A percentile compares a stretch with the other conserved stretches of the same genome.
Conservation (phyloP, 2,329 filamentous ascomycete genomes). For the Aurifilum marmelostoma region DNA sequence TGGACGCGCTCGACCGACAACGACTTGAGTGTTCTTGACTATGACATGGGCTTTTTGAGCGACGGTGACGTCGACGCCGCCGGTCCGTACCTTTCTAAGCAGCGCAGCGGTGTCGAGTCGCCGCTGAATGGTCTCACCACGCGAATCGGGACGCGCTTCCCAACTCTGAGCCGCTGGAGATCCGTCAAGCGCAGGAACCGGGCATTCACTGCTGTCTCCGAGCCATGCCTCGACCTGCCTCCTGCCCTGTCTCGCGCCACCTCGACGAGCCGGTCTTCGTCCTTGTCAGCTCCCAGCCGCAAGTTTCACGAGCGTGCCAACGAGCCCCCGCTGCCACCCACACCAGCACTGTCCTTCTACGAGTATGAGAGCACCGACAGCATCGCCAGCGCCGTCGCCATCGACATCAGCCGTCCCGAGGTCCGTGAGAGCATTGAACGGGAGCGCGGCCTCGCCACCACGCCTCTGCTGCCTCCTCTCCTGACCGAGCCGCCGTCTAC, state of each 20-base stretch:
- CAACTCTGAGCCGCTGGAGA: slow-evolving; percentile 56
- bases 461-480: slow-evolving; percentile 82
- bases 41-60: slow-evolving; percentile 69
- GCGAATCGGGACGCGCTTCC: slow-evolving; percentile 66
- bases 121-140: slow-evolving; percentile 65
- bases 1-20: slow-evolving; percentile 44
- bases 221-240: slow-evolving; percentile 79
- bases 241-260: slow-evolving; percentile 65
- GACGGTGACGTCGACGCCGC: slow-evolving; percentile 60
- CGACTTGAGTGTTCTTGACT: slow-evolving; percentile 52
- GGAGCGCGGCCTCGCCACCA: slow-evolving; percentile 68
- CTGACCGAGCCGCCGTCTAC: slow-evolving; percentile 62
- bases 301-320: slow-evolving; percentile 47
- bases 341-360: slow-evolving; percentile 66
- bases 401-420: slow-evolving; percentile 58
- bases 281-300: slow-evolving; percentile 66
- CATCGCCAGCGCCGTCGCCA: slow-evolving; percentile 55
- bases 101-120: slow-evolving; percentile 58
- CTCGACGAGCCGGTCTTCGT: slow-evolving; percentile 74
- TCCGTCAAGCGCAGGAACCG: slow-evolving; percentile 49
- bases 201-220: slow-evolving; percentile 70
- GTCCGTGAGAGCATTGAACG: slow-evolving; percentile 55
- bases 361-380: slow-evolving; percentile 65
- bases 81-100: slow-evolving; percentile 47
- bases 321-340: slow-evolving; percentile 61